Evolutionary conservation across 495 filamentous ascomycete genomes (phyloP).

Genomic region (Trichocladium antarcticum): DNA sequence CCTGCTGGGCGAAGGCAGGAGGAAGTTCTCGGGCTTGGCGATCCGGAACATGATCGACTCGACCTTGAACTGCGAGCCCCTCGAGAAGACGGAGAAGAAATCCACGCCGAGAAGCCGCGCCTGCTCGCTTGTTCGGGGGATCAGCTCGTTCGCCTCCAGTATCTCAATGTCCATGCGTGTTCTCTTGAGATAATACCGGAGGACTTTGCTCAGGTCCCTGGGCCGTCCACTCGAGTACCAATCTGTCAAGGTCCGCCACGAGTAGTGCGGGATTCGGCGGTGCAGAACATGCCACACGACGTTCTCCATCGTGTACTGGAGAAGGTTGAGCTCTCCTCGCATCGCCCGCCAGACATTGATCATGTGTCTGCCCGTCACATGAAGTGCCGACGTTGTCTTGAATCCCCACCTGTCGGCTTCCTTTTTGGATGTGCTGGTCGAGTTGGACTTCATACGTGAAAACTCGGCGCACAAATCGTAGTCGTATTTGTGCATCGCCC

Average conservation of each 20-base stretch:
- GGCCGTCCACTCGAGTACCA: conserved; percentile 66
- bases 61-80: conserved; percentile 95
- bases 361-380: conserved; percentile 82
- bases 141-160: conserved; percentile 78
- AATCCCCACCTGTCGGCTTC: conserved; percentile 86
- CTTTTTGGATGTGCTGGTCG: conserved; percentile 70
- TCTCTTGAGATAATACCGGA: conserved; percentile 67
- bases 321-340: conserved; percentile 74
- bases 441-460: conserved; percentile 73
- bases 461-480: conserved; percentile 85
- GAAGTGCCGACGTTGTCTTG: conserved; percentile 77
- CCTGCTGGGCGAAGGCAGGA: conserved; percentile 76
- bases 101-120: conserved; percentile 87
- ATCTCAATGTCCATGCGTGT: conserved; percentile 83
- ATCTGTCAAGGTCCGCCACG: conserved; percentile 59
- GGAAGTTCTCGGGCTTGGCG: conserved; percentile 90
- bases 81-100: conserved; percentile 87
- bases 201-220: conserved; percentile 57
- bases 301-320: conserved; percentile 96
- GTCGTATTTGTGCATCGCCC: conserved; percentile 75
- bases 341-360: conserved; percentile 98
- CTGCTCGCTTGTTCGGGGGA: conserved; percentile 86
- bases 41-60: conserved; percentile 98
- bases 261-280: conserved; percentile 82
- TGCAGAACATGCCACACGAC: conserved; percentile 88